Percentiles rank a stretch among this genome's conserved stretches.
Evolutionary conservation across 1,284 basidiomycete genomes (phyloP).

Genomic region (Puccinia polysora): DNA sequence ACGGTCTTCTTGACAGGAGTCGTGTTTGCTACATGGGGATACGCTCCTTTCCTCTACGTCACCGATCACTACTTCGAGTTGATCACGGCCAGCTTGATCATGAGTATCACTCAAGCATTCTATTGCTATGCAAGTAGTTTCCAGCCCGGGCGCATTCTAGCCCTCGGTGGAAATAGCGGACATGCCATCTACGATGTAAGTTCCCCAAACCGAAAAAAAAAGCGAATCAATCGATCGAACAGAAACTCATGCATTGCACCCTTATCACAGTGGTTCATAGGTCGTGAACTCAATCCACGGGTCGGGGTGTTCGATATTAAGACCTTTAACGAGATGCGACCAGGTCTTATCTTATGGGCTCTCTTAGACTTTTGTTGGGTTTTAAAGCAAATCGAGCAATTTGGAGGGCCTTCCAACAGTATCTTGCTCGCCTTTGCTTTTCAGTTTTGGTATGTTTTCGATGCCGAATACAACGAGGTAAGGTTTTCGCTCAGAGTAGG

Average conservation of each 20-base stretch:
- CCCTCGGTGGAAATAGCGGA: conserved; percentile 85
- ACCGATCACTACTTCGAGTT: conserved; percentile 91
- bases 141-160: conserved; percentile 63
- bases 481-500: conserved; percentile 44
- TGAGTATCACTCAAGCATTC: conserved; percentile 70
- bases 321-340: conserved; percentile 73
- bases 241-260: neutral
- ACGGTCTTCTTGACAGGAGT: conserved; percentile 68
- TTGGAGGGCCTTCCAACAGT: conserved; percentile 74
- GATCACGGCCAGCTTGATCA: conserved; percentile 73
- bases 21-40: conserved; percentile 67
- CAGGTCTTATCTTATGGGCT: conserved; percentile 91
- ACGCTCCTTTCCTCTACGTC: conserved; percentile 75
- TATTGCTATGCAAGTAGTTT: conserved; percentile 73
- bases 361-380: conserved; percentile 85
- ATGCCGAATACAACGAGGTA: conserved; percentile 84
- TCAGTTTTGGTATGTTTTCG: conserved; percentile 80
- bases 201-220: conserved; percentile 40
- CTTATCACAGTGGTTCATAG: conserved; percentile 80
- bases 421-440: conserved; percentile 85
- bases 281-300: conserved; percentile 84
- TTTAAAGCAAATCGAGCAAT: conserved; percentile 77
- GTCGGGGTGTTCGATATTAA: conserved; percentile 89
- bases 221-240: neutral
- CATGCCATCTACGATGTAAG: conserved; percentile 84